Evolutionary conservation across 345 rosid species (phyloP).

Genomic region (Balakata baccata): DNA sequence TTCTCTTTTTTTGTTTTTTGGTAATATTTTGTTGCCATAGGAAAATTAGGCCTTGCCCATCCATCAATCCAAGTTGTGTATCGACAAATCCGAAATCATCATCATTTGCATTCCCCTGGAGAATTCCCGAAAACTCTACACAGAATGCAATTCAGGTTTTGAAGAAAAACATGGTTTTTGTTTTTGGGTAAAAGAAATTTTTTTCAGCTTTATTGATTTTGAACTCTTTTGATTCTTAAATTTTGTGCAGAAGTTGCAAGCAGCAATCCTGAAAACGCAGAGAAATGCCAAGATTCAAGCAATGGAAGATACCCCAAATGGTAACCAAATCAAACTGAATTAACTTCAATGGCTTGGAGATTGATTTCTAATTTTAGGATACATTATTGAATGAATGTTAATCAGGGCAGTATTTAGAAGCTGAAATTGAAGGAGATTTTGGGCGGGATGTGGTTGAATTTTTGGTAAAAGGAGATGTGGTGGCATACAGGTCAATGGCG

Average conservation of each 20-base stretch:
- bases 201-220: not conserved
- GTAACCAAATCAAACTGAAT: conserved; percentile 33
- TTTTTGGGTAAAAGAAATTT: not conserved
- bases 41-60: conserved; percentile 88
- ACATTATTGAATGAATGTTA: not conserved
- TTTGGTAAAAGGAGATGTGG: conserved; percentile 73
- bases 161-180: not conserved
- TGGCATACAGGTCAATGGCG: conserved; percentile 71
- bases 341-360: not conserved
- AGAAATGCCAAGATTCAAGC: conserved; percentile 55
- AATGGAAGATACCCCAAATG: conserved; percentile 63
- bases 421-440: conserved; percentile 74
- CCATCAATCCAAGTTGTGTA: conserved; percentile 78
- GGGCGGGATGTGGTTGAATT: conserved; percentile 75
- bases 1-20: not conserved
- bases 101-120: conserved; percentile 72
- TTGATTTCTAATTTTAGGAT: not conserved
- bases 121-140: conserved; percentile 49
- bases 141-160: conserved; percentile 57
- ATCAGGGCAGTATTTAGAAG: conserved; percentile 69
- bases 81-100: conserved; percentile 87
- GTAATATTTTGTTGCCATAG: conserved; percentile 30
- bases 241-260: conserved; percentile 54
- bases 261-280: conserved; percentile 67
- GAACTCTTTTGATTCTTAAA: not conserved